Percentiles rank a stretch among this genome's conserved stretches.
Evolutionary conservation across 257 asterid species (phyloP).

Genomic region (Solanum neorickii): DNA sequence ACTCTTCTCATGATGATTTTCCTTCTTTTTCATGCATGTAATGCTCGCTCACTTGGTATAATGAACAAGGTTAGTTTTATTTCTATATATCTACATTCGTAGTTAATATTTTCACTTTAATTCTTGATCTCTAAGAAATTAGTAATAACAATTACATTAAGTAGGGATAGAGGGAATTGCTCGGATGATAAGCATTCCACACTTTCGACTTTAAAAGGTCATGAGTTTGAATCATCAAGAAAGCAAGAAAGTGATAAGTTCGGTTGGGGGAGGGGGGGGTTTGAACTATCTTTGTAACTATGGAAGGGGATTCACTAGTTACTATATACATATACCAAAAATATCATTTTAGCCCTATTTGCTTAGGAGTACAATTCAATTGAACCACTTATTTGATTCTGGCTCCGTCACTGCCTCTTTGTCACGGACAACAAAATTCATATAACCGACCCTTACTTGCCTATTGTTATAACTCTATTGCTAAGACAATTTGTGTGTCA

Average conservation of each 20-base stretch:
- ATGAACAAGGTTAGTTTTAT: neutral
- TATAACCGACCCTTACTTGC: neutral
- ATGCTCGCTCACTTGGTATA: slow-evolving; percentile 35
- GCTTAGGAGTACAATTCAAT: neutral
- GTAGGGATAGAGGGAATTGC: neutral
- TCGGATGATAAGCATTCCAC: neutral
- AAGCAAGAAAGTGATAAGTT: too few species aligned
- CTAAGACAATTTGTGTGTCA: neutral
- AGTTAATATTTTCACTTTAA: neutral
- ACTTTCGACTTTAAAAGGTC: neutral
- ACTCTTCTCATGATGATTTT: neutral
- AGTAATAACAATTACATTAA: neutral
- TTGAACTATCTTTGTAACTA: neutral
- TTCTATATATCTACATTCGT: neutral
- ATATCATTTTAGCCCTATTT: neutral
- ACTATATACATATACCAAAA: neutral
- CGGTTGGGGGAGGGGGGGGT: too few species aligned
- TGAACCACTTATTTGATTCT: neutral
- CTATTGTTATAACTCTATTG: neutral
- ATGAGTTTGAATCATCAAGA: neutral
- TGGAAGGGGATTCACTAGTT: neutral
- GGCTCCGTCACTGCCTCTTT: neutral
- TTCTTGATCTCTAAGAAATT: neutral
- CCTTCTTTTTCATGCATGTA: slow-evolving; percentile 25
- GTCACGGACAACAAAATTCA: neutral